A percentile compares a stretch with the other conserved stretches of the same genome.
These are phyloP conservation scores for Pseudogymnoascus sp. DNA, from an alignment of 2,329 filamentous ascomycete species.

Conservation along the genomic window DNA sequence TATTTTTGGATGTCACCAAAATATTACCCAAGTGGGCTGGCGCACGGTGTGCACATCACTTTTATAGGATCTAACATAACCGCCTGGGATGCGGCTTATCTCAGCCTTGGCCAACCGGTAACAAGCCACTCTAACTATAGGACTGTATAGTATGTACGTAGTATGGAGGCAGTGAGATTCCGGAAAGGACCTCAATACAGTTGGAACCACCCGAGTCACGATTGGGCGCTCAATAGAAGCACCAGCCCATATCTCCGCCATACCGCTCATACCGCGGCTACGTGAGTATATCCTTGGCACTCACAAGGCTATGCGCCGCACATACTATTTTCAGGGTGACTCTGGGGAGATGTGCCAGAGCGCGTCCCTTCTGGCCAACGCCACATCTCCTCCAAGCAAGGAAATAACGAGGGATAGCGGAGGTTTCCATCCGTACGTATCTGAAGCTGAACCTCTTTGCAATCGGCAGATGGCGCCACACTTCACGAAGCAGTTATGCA, in stretches of 20 bases:
- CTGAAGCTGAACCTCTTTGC: background rate
- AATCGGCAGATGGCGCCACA: background rate
- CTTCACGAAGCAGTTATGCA: background rate
- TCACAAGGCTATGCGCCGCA: background rate
- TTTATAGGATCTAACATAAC: slow-evolving; percentile 8
- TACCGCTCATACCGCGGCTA: background rate
- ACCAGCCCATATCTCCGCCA: background rate
- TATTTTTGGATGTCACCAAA: slow-evolving; percentile 5
- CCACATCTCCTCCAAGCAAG: background rate
- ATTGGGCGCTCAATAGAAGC: background rate
- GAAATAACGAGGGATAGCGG: background rate
- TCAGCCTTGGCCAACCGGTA: background rate
- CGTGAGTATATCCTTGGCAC: background rate
- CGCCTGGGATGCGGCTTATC: slow-evolving; percentile 3
- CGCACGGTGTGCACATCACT: slow-evolving; percentile 4
- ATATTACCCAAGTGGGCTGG: slow-evolving; percentile 6
- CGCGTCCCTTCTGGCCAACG: background rate
- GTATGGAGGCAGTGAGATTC: slow-evolving; percentile 4
- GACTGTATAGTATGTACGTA: background rate
- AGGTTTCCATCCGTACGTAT: background rate
- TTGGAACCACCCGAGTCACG: background rate
- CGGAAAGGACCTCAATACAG: background rate
- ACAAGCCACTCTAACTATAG: slow-evolving; percentile 3
- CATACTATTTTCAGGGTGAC: background rate
- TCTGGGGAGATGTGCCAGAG: background rate